Evolutionary conservation across 495 filamentous ascomycete genomes (phyloP), one percentile per base, ranked within the genome.

Genomic region (Penicillium simplicissimum): DNA sequence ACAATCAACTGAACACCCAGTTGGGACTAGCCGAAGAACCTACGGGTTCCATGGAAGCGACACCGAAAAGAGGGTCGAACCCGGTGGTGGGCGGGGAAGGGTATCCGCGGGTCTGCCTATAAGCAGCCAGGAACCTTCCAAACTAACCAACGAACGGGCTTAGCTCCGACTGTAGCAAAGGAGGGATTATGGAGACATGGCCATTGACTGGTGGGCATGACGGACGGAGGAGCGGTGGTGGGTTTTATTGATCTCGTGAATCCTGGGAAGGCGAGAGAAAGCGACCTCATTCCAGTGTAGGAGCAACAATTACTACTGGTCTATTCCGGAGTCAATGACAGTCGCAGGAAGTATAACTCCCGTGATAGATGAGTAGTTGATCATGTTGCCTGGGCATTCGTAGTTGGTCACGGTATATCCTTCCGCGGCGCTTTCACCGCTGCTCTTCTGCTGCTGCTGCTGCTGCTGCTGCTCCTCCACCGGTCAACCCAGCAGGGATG

Each of bases 51-150:
- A 53, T 53, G 51, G 51, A 53, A 53, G 51, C 51, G 51, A 34
- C 51, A 53, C 31, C 28, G 51, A 43, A 57, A 57, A 47, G 40
- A 57, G 40, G 40, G 40, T 57, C 37, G 40, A 47, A 33, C 55
- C 55, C 23, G 55, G 37, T 57, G 35, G 36, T 34, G 45, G 31
- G 45, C 52, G 56, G 61, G 17, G 40, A 45, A 38, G 33, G 8
- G 17, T 35, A 49, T 31, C 31, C 28, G 15, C 28, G 51, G 33
- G 51, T 53, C 51, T 36, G 14, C 51, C 51, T 34, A 53, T 53
- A 11, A 53, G 33, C 51, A 35, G n/a, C 51, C 31, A 53, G 51
- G 51, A 53, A 53, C 48, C 25, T 28, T 28, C 33, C 17, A 33
- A 36, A 33, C 51, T 53, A 25, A 34, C 15, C 31, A 34, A 36